These are phyloP conservation scores for Heterobasidion occidentale DNA, from an alignment of 1,284 basidiomycete genomes.

Conservation along the genomic window DNA sequence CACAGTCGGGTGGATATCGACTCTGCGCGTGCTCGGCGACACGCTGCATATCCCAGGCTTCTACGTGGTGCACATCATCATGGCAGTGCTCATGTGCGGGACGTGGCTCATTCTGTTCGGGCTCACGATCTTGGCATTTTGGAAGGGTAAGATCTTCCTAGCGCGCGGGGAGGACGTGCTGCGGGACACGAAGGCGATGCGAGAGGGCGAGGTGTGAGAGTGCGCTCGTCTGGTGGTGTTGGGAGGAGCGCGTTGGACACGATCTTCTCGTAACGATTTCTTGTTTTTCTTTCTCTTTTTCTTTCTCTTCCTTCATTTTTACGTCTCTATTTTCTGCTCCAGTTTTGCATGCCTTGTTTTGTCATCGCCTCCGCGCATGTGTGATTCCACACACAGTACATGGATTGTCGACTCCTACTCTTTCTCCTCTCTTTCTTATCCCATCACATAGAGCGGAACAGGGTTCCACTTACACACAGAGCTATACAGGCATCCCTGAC, in stretches of 20 bases:
- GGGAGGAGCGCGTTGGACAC: neutral
- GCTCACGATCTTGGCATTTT: slow-evolving; percentile 34
- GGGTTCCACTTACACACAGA: too few relatives aligned
- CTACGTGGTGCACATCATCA: slow-evolving; percentile 29
- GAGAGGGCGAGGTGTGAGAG: neutral
- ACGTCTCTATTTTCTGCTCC: too few relatives aligned
- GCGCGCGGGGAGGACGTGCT: slow-evolving; percentile 36
- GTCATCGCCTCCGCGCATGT: too few relatives aligned
- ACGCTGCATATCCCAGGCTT: slow-evolving; percentile 32
- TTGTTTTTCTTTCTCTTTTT: neutral
- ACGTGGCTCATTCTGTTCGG: slow-evolving; percentile 33
- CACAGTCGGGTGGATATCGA: slow-evolving; percentile 37
- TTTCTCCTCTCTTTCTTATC: too few relatives aligned
- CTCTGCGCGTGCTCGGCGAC: slow-evolving; percentile 31
- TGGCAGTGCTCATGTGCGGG: slow-evolving; percentile 28
- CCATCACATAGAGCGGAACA: too few relatives aligned
- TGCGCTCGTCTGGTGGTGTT: too few relatives aligned
- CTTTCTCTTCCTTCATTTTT: neutral
- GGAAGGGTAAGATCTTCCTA: slow-evolving; percentile 35
- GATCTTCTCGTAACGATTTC: neutral
- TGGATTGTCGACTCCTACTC: too few relatives aligned
- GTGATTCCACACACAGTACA: too few relatives aligned
- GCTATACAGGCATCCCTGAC: too few relatives aligned
- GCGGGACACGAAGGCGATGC: slow-evolving; percentile 20
- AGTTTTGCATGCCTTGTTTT: too few relatives aligned